phyloP scores from a whole-genome alignment of 352 stramenopile species.

The Globisporangium parvum region DNA sequence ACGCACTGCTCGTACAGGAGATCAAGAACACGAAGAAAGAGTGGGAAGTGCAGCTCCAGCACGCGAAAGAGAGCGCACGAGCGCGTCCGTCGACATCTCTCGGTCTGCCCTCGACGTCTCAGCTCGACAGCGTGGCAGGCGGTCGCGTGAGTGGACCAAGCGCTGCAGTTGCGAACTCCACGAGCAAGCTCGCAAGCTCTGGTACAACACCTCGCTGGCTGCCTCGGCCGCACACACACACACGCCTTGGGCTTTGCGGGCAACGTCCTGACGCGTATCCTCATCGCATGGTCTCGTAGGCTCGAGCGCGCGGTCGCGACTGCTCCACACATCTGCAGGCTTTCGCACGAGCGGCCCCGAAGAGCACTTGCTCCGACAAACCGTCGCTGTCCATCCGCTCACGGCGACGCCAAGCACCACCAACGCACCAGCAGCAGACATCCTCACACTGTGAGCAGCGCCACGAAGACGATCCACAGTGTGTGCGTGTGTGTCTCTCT shows the following conservation, averaged over 20 bases:
- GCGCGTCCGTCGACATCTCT: conserved; percentile 52
- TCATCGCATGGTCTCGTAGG: neutral
- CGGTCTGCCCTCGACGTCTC: conserved; percentile 20
- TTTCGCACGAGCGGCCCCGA: conserved; percentile 33
- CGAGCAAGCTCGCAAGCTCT: conserved; percentile 1
- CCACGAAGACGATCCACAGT: neutral
- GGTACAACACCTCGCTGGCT: neutral
- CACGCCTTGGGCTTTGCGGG: no score
- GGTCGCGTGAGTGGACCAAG: neutral
- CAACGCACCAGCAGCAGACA: conserved; percentile 31
- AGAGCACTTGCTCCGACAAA: conserved; percentile 32
- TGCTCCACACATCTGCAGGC: conserved; percentile 53
- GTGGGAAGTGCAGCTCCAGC: conserved; percentile 57
- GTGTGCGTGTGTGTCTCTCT: no score
- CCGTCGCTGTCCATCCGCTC: conserved; percentile 23
- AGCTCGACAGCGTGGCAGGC: neutral
- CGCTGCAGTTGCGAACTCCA: neutral
- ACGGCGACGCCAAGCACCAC: conserved; percentile 3
- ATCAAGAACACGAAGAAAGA: conserved; percentile 81
- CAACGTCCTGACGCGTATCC: no score
- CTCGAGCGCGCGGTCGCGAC: conserved; percentile 14
- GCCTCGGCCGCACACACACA: no score
- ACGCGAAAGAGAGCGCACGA: conserved; percentile 34
- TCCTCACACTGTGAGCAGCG: conserved; percentile 45
- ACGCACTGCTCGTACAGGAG: conserved; percentile 18